Evolutionary conservation across 2,329 filamentous ascomycete species (phyloP).

Genomic region (Curvularia sp.): DNA sequence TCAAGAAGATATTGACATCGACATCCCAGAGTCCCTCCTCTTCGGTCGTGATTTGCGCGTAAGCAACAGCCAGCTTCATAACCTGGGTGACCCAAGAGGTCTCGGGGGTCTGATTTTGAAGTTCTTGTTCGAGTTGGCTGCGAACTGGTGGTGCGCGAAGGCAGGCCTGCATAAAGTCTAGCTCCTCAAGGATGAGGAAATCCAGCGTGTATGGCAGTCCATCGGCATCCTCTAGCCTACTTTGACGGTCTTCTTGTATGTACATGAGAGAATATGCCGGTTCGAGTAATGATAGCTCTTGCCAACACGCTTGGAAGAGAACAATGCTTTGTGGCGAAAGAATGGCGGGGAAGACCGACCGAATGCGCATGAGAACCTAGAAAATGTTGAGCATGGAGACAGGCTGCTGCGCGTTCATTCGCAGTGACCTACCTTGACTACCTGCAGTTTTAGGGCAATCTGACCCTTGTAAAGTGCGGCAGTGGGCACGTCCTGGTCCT

Average conservation of each 20-base stretch:
- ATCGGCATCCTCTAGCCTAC: slow-evolving; percentile 87
- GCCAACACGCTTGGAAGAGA: slow-evolving; percentile 88
- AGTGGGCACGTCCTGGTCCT: slow-evolving; percentile 60
- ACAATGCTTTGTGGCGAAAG: slow-evolving; percentile 81
- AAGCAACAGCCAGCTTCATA: slow-evolving; percentile 82
- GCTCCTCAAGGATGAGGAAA: slow-evolving; percentile 89
- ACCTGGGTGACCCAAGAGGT: slow-evolving; percentile 83
- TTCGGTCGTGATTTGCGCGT: slow-evolving; percentile 88
- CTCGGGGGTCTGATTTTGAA: slow-evolving; percentile 64
- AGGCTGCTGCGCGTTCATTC: background rate
- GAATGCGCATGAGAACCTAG: slow-evolving; percentile 81
- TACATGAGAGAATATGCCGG: slow-evolving; percentile 81
- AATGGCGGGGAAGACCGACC: slow-evolving; percentile 80
- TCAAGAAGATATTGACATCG: slow-evolving; percentile 92
- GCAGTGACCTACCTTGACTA: slow-evolving; percentile 70
- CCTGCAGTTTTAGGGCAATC: slow-evolving; percentile 87
- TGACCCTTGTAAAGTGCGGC: slow-evolving; percentile 79
- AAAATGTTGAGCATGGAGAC: slow-evolving; percentile 45
- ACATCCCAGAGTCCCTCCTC: slow-evolving; percentile 97
- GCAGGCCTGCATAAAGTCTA: slow-evolving; percentile 93
- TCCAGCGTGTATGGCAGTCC: slow-evolving; percentile 93
- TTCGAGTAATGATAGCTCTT: slow-evolving; percentile 79
- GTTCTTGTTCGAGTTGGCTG: slow-evolving; percentile 82
- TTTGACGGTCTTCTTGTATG: slow-evolving; percentile 83
- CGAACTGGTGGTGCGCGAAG: slow-evolving; percentile 87